Conservation (phyloP, 2,329 filamentous ascomycete species). For the Sphaerostilbella broomeana region DNA sequence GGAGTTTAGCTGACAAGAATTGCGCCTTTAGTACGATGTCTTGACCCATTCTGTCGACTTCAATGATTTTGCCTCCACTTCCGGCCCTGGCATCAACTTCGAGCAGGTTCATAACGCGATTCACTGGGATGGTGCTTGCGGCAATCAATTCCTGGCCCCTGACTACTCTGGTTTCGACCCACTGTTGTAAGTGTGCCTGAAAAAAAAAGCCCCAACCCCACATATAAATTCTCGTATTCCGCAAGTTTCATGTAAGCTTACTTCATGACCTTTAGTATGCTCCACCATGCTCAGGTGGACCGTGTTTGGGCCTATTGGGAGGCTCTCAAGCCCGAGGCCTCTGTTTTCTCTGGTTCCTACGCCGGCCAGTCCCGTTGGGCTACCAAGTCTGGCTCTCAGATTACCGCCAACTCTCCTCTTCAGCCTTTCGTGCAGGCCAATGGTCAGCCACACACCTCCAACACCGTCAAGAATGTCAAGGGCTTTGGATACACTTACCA, state of each 20-base stretch:
- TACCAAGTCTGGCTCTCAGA: slow-evolving; percentile 31
- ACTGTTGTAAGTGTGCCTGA: slow-evolving; percentile 38
- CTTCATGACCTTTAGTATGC: slow-evolving; percentile 34
- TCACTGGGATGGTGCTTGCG: slow-evolving; percentile 36
- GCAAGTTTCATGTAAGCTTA: slow-evolving; percentile 11
- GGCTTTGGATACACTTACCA: slow-evolving; percentile 35
- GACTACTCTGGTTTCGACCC: slow-evolving; percentile 40
- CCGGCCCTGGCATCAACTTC: slow-evolving; percentile 32
- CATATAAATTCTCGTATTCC: no score
- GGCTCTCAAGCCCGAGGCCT: slow-evolving; percentile 32
- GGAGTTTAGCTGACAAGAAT: slow-evolving; percentile 6
- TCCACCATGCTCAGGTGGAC: slow-evolving; percentile 54
- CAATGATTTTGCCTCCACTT: slow-evolving; percentile 28
- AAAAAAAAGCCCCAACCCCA: no score
- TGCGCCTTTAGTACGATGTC: slow-evolving; percentile 32
- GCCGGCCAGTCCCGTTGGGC: slow-evolving; percentile 31
- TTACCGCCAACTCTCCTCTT: slow-evolving; percentile 40
- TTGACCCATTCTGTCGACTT: slow-evolving; percentile 33
- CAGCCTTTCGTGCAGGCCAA: slow-evolving; percentile 42
- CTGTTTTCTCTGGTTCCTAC: slow-evolving; percentile 31
- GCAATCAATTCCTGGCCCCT: slow-evolving; percentile 34
- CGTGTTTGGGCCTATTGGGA: slow-evolving; percentile 55
- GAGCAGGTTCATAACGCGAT: slow-evolving; percentile 39
- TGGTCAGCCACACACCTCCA: slow-evolving; percentile 37
- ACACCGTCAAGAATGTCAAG: slow-evolving; percentile 26